Base-by-base conservation (phyloP, 768 basidiomycete species). In the Pleurotus ostreatus region DNA sequence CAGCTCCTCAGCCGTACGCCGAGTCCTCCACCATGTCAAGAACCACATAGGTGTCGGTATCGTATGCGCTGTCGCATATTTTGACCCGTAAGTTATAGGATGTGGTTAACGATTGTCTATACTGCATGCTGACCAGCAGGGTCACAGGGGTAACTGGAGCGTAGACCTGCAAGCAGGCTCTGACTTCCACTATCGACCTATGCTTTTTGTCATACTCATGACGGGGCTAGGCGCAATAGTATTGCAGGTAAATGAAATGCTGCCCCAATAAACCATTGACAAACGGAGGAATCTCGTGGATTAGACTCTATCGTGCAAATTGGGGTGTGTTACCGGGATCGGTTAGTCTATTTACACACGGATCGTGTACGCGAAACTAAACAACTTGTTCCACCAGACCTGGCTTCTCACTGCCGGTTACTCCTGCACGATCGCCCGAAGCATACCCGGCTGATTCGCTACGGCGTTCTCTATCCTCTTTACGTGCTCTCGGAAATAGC, bases 151-250 rank as follows among this genome's bases (percentile, higher is more conserved):
- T 23, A 92, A 91, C 63, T 89, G 89, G 89, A 79, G 84, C 20
- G 88, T 89, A 16, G 88, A 92, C 69, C 75, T 91, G 9, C 83
- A 88, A 67, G 89, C 88, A 4, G 89, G 89, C 4, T 84, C 86
- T n/a, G 67, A 78, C 38, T 89, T 78, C 62, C 88, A 89, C 12
- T 91, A 91, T 68, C 79, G 80, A 55, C 74, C 88, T 2, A 77
- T 92, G 55, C 86, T 89, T 63, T 75, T 85, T 47, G 80, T 92
- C 46, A 74, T 92, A 4, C 65, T 91, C 39, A 61, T 70, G 59
- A 71, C 89, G 8, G 87, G 88, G 12, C 54, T 89, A 2, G 78
- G 85, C 46, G 88, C 86, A 8, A 83, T 86, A 9, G 74, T 88
- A 45, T 74, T 88, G 15, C 90, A 92, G 74, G 84, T 76, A 39